These are phyloP conservation scores for Jamesozyma rosinii DNA, from an alignment of 805 yeast genomes.

Conservation along the genomic window DNA sequence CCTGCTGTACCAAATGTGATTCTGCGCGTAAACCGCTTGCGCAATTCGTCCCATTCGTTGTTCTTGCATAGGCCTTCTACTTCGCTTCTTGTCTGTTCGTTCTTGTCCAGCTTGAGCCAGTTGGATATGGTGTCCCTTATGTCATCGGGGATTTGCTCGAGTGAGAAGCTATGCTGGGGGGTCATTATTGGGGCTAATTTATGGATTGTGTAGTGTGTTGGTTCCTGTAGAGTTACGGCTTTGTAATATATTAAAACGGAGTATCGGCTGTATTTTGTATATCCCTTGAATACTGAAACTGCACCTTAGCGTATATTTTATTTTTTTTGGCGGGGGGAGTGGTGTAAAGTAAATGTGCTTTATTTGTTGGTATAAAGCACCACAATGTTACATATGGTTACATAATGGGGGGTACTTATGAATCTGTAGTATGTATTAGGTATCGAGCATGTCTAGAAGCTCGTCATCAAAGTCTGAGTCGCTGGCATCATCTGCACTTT, in stretches of 20 bases:
- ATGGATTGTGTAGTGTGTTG: too few species aligned
- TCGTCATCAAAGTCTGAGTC: slow-evolving; percentile 28
- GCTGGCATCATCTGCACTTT: slow-evolving; percentile 11
- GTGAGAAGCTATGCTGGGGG: background rate
- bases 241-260: too few species aligned
- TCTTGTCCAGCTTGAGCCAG: slow-evolving; percentile 30
- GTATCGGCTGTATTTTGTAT: too few species aligned
- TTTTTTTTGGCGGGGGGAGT: too few species aligned
- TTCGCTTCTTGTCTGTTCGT: slow-evolving; percentile 45
- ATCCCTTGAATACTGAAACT: too few species aligned
- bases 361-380: background rate
- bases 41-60: slow-evolving; percentile 38
- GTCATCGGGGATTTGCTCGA: slow-evolving; percentile 9
- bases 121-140: slow-evolving; percentile 10
- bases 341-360: too few species aligned
- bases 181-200: too few species aligned
- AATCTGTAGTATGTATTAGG: too few species aligned
- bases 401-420: background rate
- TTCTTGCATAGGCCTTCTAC: slow-evolving; percentile 37
- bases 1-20: slow-evolving; percentile 93
- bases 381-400: background rate
- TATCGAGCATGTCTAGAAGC: slow-evolving; percentile 16
- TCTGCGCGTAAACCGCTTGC: slow-evolving; percentile 44
- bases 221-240: too few species aligned
- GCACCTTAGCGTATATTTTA: too few species aligned